A percentile compares a stretch with the other conserved stretches of the same genome.
phyloP scores from a whole-genome alignment of 2,329 filamentous ascomycete species.

The Acrocalymma vagum region DNA sequence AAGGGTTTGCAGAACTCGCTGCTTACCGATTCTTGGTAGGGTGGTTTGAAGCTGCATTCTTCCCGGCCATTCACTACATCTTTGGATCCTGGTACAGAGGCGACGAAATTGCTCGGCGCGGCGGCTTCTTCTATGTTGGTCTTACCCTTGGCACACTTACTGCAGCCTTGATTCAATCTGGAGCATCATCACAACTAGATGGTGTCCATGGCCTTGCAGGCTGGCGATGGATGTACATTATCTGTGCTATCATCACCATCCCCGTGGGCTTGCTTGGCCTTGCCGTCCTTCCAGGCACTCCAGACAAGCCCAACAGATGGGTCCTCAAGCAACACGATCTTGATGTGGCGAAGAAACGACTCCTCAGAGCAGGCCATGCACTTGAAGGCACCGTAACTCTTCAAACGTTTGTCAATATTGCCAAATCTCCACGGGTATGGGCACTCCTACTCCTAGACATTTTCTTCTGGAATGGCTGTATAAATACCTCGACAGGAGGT shows the following conservation, averaged over 20 bases:
- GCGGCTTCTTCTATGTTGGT: conserved; percentile 62
- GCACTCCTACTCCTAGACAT: conserved; percentile 60
- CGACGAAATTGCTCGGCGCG: conserved; percentile 53
- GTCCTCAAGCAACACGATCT: conserved; percentile 59
- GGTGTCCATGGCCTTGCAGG: conserved; percentile 53
- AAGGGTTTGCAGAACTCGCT: conserved; percentile 59
- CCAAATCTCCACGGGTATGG: conserved; percentile 59
- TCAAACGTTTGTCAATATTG: conserved; percentile 28
- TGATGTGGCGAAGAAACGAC: conserved; percentile 53
- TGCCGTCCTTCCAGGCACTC: conserved; percentile 62
- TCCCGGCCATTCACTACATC: conserved; percentile 44
- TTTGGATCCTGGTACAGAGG: conserved; percentile 59
- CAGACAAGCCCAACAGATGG: conserved; percentile 58
- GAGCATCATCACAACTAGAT: conserved; percentile 62
- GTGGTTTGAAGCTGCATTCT: conserved; percentile 59
- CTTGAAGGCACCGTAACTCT: conserved; percentile 27
- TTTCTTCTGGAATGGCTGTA: conserved; percentile 65
- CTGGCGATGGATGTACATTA: conserved; percentile 49
- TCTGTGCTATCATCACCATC: conserved; percentile 61
- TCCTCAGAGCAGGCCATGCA: conserved; percentile 55
- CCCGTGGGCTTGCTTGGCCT: conserved; percentile 61
- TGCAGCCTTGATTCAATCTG: conserved; percentile 56
- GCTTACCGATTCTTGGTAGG: conserved; percentile 65
- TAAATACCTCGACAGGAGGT: conserved; percentile 57
- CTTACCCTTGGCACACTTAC: conserved; percentile 62